Evolutionary conservation across 306 rosid species (phyloP).

Genomic region (Sophora flavescens): DNA sequence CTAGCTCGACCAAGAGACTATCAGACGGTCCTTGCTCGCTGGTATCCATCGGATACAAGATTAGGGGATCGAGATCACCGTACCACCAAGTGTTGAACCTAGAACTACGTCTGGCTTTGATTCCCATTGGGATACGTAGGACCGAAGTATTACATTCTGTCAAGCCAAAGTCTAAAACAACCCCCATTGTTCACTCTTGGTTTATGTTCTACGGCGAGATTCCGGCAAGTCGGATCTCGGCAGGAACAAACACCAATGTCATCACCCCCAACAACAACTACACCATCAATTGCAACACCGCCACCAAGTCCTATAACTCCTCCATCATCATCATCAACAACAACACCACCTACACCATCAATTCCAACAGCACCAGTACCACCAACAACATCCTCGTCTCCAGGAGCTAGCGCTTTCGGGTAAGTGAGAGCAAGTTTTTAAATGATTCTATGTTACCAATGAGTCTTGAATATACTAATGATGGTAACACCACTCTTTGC

Average conservation of each 20-base stretch:
- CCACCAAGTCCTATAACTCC: conserved; percentile 3
- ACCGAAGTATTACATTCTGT: no score
- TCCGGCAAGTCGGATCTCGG: no score
- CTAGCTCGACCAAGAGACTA: no score
- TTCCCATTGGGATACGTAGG: no score
- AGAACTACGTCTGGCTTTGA: no score
- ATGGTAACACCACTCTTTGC: conserved; percentile 42
- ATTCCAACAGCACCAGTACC: conserved; percentile 34
- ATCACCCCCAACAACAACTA: conserved; percentile 52
- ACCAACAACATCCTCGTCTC: conserved; percentile 53
- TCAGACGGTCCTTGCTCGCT: no score
- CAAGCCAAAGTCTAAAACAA: no score
- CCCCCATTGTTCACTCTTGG: no score
- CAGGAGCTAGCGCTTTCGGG: conserved; percentile 66
- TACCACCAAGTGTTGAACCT: no score
- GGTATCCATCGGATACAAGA: no score
- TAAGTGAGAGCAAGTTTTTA: conserved; percentile 35
- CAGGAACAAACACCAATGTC: conserved; percentile 43
- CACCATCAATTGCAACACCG: conserved; percentile 41
- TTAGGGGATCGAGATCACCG: no score
- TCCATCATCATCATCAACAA: conserved; percentile 47
- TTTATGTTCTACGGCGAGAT: no score
- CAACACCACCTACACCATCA: conserved; percentile 38
- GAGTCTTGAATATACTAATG: conserved; percentile 37
- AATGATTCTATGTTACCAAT: not conserved